Evolutionary conservation across 805 yeast species (phyloP).

Genomic region (Blastobotrys attinorum): DNA sequence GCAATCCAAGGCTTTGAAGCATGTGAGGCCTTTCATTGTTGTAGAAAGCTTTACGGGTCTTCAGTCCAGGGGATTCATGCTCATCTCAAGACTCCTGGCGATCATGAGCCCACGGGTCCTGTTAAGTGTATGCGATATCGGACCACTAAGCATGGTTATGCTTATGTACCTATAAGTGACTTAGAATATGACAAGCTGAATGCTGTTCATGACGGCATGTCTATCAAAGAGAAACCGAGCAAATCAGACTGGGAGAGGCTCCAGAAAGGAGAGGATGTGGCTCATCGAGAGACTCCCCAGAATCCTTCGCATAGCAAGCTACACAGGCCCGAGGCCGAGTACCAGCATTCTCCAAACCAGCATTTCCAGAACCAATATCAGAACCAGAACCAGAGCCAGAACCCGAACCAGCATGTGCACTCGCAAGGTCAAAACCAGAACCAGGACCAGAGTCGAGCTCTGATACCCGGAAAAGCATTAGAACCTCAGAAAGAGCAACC

Average conservation of each 20-base stretch:
- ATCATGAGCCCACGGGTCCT: background rate
- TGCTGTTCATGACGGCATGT: background rate
- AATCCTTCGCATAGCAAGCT: too few relatives aligned
- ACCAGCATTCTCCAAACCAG: too few relatives aligned
- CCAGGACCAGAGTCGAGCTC: too few relatives aligned
- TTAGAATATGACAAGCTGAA: background rate
- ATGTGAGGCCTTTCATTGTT: background rate
- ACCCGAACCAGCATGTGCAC: background rate
- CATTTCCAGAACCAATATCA: too few relatives aligned
- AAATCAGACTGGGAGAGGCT: too few relatives aligned
- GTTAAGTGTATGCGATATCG: background rate
- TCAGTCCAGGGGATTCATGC: background rate
- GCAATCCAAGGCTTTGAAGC: conserved; percentile 1
- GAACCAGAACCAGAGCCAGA: background rate
- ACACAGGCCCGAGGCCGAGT: too few relatives aligned
- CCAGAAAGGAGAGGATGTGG: too few relatives aligned
- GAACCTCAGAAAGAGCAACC: background rate
- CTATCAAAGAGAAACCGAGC: too few relatives aligned
- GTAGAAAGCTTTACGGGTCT: background rate
- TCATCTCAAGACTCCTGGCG: background rate
- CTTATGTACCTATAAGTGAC: background rate
- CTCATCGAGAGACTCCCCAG: too few relatives aligned
- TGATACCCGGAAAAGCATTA: background rate
- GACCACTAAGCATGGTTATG: conserved; percentile 1
- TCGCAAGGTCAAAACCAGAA: background rate